These are phyloP conservation scores for Apiotrichum brassicae DNA, from an alignment of 1,284 basidiomycete species.

Conservation along the genomic window DNA sequence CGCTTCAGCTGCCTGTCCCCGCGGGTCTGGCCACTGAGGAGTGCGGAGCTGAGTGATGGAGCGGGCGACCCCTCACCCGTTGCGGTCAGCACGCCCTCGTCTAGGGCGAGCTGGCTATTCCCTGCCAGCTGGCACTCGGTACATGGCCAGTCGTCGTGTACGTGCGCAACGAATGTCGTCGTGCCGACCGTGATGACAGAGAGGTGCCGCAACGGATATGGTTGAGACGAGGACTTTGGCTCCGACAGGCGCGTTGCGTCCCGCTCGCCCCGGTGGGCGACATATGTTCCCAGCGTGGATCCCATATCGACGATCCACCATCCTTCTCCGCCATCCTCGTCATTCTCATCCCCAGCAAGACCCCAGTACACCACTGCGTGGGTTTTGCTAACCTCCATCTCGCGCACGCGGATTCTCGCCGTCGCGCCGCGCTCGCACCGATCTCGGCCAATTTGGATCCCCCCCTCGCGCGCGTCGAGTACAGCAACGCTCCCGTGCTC, in stretches of 20 bases:
- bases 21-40: background rate
- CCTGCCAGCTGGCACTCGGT: conserved; percentile 31
- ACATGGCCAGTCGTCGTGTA: conserved; percentile 44
- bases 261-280: conserved; percentile 18
- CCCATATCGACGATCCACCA: conserved; percentile 45
- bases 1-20: conserved; percentile 13
- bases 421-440: conserved; percentile 26
- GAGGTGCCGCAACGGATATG: conserved; percentile 28
- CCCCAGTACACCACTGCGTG: conserved; percentile 37
- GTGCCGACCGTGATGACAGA: conserved; percentile 30
- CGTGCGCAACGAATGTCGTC: conserved; percentile 37
- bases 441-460: conserved; percentile 42
- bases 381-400: conserved; percentile 46
- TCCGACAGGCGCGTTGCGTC: conserved; percentile 20
- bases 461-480: conserved; percentile 39
- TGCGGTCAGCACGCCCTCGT: conserved; percentile 19
- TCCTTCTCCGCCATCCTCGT: conserved; percentile 13
- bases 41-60: background rate
- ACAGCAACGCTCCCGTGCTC: conserved; percentile 27
- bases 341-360: conserved; percentile 9
- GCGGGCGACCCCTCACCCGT: background rate
- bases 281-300: conserved; percentile 44
- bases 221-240: conserved; percentile 32
- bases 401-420: conserved; percentile 37
- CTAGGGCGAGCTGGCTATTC: conserved; percentile 31